Conservation (phyloP, 2,329 filamentous ascomycete genomes). For the Ceratocystis destructans region DNA sequence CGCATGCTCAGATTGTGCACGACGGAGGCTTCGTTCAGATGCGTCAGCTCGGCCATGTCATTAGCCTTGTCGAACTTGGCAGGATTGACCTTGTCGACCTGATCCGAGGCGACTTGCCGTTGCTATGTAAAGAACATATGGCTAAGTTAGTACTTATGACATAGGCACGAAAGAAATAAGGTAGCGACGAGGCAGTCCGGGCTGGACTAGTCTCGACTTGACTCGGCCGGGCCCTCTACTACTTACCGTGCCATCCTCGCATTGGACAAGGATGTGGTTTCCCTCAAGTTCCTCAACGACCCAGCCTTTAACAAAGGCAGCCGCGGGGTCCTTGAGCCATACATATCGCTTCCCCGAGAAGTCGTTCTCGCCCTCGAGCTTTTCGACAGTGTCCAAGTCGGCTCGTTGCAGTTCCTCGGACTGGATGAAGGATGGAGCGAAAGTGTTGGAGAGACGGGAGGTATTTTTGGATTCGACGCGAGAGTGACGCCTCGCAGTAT, state of each 20-base stretch:
- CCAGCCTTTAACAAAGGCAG: slow-evolving; percentile 85
- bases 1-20: slow-evolving; percentile 92
- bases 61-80: slow-evolving; percentile 99
- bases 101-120: slow-evolving; percentile 72
- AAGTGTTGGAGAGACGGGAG: slow-evolving; percentile 59
- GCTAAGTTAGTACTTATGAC: background rate
- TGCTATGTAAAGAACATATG: slow-evolving; percentile 39
- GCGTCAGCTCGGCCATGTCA: slow-evolving; percentile 97
- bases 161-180: too few relatives aligned
- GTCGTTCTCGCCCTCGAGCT: slow-evolving; percentile 94
- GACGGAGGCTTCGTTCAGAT: slow-evolving; percentile 93
- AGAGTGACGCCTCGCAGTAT: slow-evolving; percentile 29
- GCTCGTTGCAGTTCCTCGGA: slow-evolving; percentile 54
- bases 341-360: slow-evolving; percentile 98
- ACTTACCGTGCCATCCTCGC: slow-evolving; percentile 77
- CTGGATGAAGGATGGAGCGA: slow-evolving; percentile 93
- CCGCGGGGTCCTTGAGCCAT: slow-evolving; percentile 79
- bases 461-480: slow-evolving; percentile 50
- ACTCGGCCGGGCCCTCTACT: too few relatives aligned
- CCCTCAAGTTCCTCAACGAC: slow-evolving; percentile 66
- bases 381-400: slow-evolving; percentile 43
- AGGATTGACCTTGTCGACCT: slow-evolving; percentile 96
- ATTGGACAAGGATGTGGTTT: slow-evolving; percentile 68
- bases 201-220: too few relatives aligned
- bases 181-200: too few relatives aligned